phyloP scores from a whole-genome alignment of 257 asterid species.

The Solanum dulcamara region DNA sequence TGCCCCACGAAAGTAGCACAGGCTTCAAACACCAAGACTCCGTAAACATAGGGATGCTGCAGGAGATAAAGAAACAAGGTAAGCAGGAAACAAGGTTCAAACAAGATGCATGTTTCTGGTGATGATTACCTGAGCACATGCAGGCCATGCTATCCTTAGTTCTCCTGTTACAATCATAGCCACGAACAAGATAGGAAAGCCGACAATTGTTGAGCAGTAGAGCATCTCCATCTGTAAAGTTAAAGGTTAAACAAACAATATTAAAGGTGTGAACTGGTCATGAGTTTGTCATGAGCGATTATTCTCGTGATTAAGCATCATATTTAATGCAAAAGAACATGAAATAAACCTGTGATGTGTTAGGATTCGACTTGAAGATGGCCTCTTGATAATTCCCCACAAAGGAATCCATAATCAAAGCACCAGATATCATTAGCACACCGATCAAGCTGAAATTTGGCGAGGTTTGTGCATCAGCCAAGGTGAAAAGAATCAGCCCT shows the following conservation, averaged over 20 bases:
- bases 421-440: constrained; percentile 75
- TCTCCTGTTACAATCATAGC: constrained; percentile 92
- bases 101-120: not conserved
- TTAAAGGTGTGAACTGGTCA: not conserved
- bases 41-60: constrained; percentile 91
- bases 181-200: constrained; percentile 89
- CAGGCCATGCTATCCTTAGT: constrained; percentile 60
- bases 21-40: constrained; percentile 84
- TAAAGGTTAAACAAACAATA: not conserved
- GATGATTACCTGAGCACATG: constrained; percentile 57
- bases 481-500: constrained; percentile 81
- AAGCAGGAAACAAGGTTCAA: not conserved
- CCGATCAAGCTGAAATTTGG: constrained; percentile 82
- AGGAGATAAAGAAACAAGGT: not conserved
- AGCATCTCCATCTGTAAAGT: constrained; percentile 84
- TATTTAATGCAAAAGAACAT: not conserved
- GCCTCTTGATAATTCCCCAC: constrained; percentile 91
- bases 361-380: constrained; percentile 74
- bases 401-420: constrained; percentile 76
- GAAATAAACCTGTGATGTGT: constrained; percentile 64
- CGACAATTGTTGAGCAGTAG: constrained; percentile 89
- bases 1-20: constrained; percentile 90
- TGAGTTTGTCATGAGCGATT: not conserved
- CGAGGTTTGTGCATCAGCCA: constrained; percentile 86
- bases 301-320: not conserved